These are phyloP conservation scores for Citrus sinensis DNA, from an alignment of 345 rosid genomes.

Conservation along the genomic window DVS_A1.0 CM039165.1:33115001-33115500, in stretches of 20 bases:
- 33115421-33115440: neutral
- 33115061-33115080: constrained; percentile 20
- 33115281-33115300: neutral
- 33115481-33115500: constrained; percentile 12
- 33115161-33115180: constrained; percentile 5
- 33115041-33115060: neutral
- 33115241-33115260: neutral
- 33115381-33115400: neutral
- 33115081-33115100: constrained; percentile 14
- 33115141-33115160: constrained; percentile 23
- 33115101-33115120: constrained; percentile 46
- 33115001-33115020: neutral
- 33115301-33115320: neutral
- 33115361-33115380: neutral
- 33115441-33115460: neutral
- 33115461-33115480: neutral
- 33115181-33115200: neutral
- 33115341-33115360: neutral
- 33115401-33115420: constrained; percentile 21
- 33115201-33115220: neutral
- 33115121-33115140: constrained; percentile 43
- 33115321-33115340: neutral
- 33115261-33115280: constrained; percentile 9
- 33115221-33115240: neutral
- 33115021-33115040: constrained; percentile 1